phyloP scores from a whole-genome alignment of 805 yeast genomes.

The Lipomyces mesembrius region DNA sequence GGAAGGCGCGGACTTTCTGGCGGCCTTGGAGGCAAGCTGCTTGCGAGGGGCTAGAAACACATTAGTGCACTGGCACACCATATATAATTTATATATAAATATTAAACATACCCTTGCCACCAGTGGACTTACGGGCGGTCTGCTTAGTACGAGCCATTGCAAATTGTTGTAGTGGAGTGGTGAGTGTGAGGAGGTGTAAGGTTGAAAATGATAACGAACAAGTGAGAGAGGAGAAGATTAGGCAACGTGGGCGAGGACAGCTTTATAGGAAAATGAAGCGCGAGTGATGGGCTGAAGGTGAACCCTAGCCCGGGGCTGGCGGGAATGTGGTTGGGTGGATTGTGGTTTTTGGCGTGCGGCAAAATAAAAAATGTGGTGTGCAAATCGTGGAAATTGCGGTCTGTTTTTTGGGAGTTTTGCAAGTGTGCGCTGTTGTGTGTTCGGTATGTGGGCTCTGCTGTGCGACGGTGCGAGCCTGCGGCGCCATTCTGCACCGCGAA shows the following conservation, averaged over 20 bases:
- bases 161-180: background rate
- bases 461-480: background rate
- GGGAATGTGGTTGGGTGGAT: constrained; percentile 3
- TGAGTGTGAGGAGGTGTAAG: constrained; percentile 2
- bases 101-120: constrained; percentile 61
- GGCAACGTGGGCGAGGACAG: constrained; percentile 16
- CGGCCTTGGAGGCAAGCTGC: constrained; percentile 88
- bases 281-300: constrained; percentile 16
- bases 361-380: constrained; percentile 14
- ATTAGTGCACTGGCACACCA: background rate
- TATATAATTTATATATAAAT: background rate
- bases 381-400: constrained; percentile 21
- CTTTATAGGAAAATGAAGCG: constrained; percentile 32
- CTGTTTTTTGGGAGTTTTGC: constrained; percentile 13
- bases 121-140: constrained; percentile 87
- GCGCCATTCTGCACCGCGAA: background rate
- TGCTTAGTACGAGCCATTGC: constrained; percentile 86
- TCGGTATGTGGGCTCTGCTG: background rate
- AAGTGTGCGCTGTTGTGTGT: background rate
- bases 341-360: background rate
- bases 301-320: constrained; percentile 28
- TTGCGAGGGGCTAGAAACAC: constrained; percentile 71
- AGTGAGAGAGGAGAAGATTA: constrained; percentile 6
- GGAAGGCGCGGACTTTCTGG: constrained; percentile 85
- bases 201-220: background rate